These are phyloP conservation scores for Acanthamoeba sp. DNA, from an alignment of 208 protist genomes.

Conservation along the genomic window DNA sequence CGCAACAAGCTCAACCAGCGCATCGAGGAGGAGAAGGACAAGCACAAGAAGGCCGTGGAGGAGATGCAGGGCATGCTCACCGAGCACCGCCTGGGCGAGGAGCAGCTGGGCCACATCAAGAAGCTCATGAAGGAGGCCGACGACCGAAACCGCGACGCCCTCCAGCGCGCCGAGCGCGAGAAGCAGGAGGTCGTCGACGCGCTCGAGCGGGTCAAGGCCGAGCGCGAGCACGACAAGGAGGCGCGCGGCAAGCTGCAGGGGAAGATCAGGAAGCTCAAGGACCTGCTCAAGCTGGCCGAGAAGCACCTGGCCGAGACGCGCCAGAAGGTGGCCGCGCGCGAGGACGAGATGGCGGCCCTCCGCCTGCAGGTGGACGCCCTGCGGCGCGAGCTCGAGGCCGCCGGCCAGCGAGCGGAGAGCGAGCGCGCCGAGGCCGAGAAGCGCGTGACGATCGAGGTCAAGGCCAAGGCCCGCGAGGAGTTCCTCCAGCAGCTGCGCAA, in stretches of 20 bases:
- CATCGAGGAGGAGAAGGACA: constrained; percentile 42
- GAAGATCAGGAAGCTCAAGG: constrained; percentile 49
- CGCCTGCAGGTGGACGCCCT: not conserved
- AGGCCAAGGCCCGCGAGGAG: constrained; percentile 55
- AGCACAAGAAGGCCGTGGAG: constrained; percentile 24
- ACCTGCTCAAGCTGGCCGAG: constrained; percentile 49
- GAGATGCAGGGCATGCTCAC: not conserved
- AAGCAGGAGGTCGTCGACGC: not conserved
- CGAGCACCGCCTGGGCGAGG: not conserved
- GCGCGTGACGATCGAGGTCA: constrained; percentile 42
- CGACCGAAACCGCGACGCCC: not conserved
- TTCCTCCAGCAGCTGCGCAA: constrained; percentile 61
- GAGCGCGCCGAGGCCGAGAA: constrained; percentile 45
- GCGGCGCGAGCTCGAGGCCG: not conserved
- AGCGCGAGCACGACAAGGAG: not conserved
- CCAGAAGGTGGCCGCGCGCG: not conserved
- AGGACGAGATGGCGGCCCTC: not conserved
- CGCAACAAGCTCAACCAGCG: constrained; percentile 36
- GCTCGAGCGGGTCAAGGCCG: not conserved
- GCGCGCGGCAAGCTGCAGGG: not conserved
- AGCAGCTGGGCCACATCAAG: constrained; percentile 58
- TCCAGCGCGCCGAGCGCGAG: not conserved
- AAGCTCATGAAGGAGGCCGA: constrained; percentile 67
- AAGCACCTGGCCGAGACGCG: constrained; percentile 31
- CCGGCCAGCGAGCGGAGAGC: not conserved